Evolutionary conservation across 225 moss, liverwort and hornwort species (phyloP), one percentile per base, ranked within the genome.

Genomic region (Antitrichia curtipendula): DNA sequence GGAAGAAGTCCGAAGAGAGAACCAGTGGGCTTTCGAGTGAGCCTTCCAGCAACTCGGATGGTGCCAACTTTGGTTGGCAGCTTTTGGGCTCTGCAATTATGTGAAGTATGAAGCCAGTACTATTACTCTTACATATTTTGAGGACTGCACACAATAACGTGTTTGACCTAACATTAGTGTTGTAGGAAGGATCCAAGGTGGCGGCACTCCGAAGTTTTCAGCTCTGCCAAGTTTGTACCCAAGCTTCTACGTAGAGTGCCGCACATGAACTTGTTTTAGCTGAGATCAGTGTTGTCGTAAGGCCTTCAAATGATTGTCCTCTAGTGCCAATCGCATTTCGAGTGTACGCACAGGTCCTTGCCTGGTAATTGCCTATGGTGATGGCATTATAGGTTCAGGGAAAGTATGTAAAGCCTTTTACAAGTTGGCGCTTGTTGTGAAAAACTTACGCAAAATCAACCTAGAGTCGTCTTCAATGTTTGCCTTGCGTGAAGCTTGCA

Each of bases 1-100:
- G 75, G 93, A 93, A 52, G 90, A 91, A 80, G 90, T 93, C 17
- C 91, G 91, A 73, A 78, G 93, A 43, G 93, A 93, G 88, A 93
- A 93, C 54, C 91, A 93, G 85, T 93, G 93, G 93, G 91, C 91
- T 38, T 91, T 93, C 84, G 91, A 91, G 85, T 91, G 72, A 69
- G 59, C 82, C 73, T 47, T 70, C 19, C 29, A 75, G 70, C 84
- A 72, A 29, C 52, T 83, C 61, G 34, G 86, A 71, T 54, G 84
- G 69, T 77, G 71, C 82, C 52, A 84, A 82, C 76, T 34, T 74
- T 40, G 49, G 90, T 70, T 88, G 86, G 70, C 80, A 72, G 58
- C 81, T 64, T 80, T 72, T 31, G 76, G 58, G 64, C 62, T 75
- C 75, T 75, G 81, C 47, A 86, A 65, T 52, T 27, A 80, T 89